Conservation (phyloP, 2,329 filamentous ascomycete genomes). For the Colletotrichum liriopes region DNA sequence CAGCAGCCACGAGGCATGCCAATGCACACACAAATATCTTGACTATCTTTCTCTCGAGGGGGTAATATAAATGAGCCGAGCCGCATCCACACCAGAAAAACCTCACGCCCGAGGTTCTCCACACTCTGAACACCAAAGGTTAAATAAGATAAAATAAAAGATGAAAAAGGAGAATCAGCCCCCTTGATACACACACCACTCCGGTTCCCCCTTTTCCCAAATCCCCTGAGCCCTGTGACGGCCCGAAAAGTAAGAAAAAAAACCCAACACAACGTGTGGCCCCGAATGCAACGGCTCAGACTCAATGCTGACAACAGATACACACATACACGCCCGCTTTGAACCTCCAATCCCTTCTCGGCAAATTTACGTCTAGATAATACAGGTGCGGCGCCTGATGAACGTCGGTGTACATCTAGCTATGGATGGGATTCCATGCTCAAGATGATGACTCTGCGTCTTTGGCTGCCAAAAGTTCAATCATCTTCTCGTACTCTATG, state of each 20-base stretch:
- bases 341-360: not conserved
- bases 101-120: conserved; percentile 12
- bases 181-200: conserved; percentile 19
- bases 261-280: not conserved
- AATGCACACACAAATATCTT: not conserved
- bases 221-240: not conserved
- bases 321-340: conserved; percentile 2
- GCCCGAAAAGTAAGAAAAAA: conserved; percentile 9
- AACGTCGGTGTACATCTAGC: conserved; percentile 4
- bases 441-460: conserved; percentile 34
- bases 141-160: conserved; percentile 6
- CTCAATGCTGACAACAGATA: conserved; percentile 9
- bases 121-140: conserved; percentile 33
- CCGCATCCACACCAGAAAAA: conserved; percentile 2
- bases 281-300: not conserved
- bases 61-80: conserved; percentile 1
- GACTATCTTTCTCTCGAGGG: not conserved
- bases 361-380: conserved; percentile 12
- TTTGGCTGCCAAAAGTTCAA: conserved; percentile 39
- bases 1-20: not conserved
- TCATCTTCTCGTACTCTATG: conserved; percentile 43
- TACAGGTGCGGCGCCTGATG: conserved; percentile 14
- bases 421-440: not conserved
- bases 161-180: not conserved
- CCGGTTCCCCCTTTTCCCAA: conserved; percentile 25